These are phyloP conservation scores for Backusella morwellensis DNA, from an alignment of 192 early-diverging fungal species.

Conservation along the genomic window DNA sequence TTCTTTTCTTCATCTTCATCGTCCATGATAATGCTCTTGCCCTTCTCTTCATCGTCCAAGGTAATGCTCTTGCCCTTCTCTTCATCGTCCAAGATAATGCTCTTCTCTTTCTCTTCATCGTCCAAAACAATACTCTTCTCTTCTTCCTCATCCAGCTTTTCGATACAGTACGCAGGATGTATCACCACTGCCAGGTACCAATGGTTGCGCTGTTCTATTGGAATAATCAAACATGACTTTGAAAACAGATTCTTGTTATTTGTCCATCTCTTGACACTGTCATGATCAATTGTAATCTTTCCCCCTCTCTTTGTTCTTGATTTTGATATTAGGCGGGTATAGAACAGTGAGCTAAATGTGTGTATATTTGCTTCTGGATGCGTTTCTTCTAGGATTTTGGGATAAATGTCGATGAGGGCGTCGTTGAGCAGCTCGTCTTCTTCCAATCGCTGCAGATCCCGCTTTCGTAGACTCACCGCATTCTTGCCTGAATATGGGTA, in stretches of 20 bases:
- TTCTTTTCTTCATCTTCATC: background rate
- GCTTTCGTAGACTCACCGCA: background rate
- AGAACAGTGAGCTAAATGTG: slow-evolving; percentile 7
- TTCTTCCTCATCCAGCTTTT: background rate
- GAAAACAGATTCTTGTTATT: background rate
- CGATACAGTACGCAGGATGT: background rate
- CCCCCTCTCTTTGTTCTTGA: background rate
- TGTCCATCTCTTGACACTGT: slow-evolving; percentile 1
- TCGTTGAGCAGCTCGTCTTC: slow-evolving; percentile 8
- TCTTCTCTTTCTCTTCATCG: background rate
- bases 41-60: background rate
- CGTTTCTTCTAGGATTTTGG: slow-evolving; percentile 1
- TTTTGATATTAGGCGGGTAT: background rate
- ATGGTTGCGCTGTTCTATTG: background rate
- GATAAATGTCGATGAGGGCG: background rate
- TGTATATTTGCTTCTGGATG: background rate
- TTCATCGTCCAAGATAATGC: background rate
- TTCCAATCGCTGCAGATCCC: background rate
- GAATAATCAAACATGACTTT: background rate
- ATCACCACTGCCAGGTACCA: slow-evolving; percentile 8
- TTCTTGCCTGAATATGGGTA: slow-evolving; percentile 2
- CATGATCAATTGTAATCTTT: background rate
- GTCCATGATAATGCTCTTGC: background rate
- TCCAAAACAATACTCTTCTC: background rate
- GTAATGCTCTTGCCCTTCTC: background rate